Evolutionary conservation across 306 rosid genomes (phyloP).

Genomic region (Rosa rugosa): DNA sequence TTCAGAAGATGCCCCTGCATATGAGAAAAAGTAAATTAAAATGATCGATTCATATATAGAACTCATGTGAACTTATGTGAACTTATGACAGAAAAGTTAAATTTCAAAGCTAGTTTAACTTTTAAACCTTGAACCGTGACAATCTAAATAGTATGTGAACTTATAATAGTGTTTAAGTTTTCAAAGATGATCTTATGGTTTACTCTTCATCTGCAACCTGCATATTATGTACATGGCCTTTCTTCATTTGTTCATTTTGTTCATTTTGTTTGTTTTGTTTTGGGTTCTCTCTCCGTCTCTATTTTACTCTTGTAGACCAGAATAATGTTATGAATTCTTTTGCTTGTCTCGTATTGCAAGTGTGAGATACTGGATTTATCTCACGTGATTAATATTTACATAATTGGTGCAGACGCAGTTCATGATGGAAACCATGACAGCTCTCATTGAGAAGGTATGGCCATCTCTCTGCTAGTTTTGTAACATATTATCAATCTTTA

Average conservation of each 20-base stretch:
- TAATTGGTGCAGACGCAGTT: conserved; percentile 16
- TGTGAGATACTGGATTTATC: neutral
- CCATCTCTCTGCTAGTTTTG: neutral
- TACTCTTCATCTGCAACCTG: neutral
- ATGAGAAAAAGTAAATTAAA: too few species aligned
- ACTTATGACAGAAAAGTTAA: neutral
- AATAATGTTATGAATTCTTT: neutral
- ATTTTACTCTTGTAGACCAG: neutral
- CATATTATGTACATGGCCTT: neutral
- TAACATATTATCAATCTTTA: neutral
- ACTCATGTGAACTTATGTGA: neutral
- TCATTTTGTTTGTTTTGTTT: neutral
- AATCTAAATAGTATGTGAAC: neutral
- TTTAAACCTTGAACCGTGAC: too few species aligned
- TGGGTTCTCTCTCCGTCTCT: neutral
- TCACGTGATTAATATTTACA: neutral
- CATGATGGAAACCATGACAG: conserved; percentile 10
- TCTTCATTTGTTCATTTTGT: too few species aligned
- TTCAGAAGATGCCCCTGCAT: too few species aligned
- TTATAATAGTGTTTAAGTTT: neutral
- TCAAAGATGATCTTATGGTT: neutral
- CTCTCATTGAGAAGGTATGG: conserved; percentile 18
- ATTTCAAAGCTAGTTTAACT: neutral
- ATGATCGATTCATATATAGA: too few species aligned
- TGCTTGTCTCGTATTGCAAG: neutral